Evolutionary conservation across 257 asterid species (phyloP).

Genomic region (Solanum pinnatisectum): DNA sequence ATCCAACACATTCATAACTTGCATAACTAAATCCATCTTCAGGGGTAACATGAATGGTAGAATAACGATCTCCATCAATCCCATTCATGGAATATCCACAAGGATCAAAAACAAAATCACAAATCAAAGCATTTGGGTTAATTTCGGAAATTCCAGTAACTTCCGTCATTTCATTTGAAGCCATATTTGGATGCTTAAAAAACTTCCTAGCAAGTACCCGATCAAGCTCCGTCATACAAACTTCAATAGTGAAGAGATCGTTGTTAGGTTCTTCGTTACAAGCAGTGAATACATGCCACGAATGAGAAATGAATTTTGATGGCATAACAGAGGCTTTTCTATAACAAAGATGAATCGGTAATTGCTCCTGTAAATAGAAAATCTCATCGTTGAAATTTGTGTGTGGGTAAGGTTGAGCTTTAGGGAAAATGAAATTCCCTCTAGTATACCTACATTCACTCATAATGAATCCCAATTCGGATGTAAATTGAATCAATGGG

Average conservation of each 20-base stretch:
- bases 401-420: conserved; percentile 77
- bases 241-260: conserved; percentile 50
- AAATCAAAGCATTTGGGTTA: conserved; percentile 44
- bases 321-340: conserved; percentile 55
- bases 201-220: conserved; percentile 53
- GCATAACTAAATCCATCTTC: conserved; percentile 97
- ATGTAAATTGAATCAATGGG: conserved; percentile 43
- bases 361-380: conserved; percentile 32
- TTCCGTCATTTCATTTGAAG: conserved; percentile 79
- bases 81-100: conserved; percentile 99
- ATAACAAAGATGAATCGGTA: conserved; percentile 43
- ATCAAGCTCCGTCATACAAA: conserved; percentile 91
- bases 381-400: conserved; percentile 69
- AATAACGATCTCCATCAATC: conserved; percentile 59
- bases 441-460: conserved; percentile 82
- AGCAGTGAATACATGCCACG: conserved; percentile 88
- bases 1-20: conserved; percentile 69
- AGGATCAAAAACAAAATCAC: conserved; percentile 88
- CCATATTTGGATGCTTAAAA: conserved; percentile 46
- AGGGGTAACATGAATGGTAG: conserved; percentile 93
- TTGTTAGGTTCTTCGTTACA: conserved; percentile 6
- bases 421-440: conserved; percentile 88
- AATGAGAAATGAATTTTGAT: conserved; percentile 44
- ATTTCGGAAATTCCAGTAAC: conserved; percentile 46
- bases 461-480: conserved; percentile 44